Conservation (phyloP, 352 stramenopile genomes). For the Sclerospora graminicola region DNA sequence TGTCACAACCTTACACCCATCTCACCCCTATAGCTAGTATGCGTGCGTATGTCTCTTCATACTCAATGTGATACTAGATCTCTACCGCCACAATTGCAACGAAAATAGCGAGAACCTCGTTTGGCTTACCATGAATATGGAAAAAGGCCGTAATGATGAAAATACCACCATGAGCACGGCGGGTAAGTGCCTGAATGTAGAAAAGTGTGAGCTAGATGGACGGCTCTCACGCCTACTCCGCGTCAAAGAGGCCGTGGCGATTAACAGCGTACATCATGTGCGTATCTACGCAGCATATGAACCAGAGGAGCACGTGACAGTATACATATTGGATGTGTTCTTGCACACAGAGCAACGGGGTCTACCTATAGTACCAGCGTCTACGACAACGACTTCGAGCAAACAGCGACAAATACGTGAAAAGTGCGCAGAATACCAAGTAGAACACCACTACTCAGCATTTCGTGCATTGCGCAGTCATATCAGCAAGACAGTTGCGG, state of each 20-base stretch:
- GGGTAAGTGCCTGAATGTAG: slow-evolving; percentile 16
- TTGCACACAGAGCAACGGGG: slow-evolving; percentile 30
- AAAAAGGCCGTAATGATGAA: too few relatives aligned
- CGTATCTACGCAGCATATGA: slow-evolving; percentile 27
- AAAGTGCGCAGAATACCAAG: slow-evolving; percentile 26
- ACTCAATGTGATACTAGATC: too few relatives aligned
- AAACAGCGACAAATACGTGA: slow-evolving; percentile 10
- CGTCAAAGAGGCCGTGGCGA: slow-evolving; percentile 26
- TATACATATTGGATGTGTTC: slow-evolving; percentile 47
- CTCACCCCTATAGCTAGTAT: too few relatives aligned
- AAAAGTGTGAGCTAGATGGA: slow-evolving; percentile 7
- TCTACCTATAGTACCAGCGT: slow-evolving; percentile 14
- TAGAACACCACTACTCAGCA: slow-evolving; percentile 48
- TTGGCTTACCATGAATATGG: too few relatives aligned
- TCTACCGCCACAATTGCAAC: too few relatives aligned
- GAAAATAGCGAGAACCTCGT: too few relatives aligned
- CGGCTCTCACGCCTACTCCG: slow-evolving; percentile 19
- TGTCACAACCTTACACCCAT: too few relatives aligned
- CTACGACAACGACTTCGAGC: neutral
- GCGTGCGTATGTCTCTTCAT: too few relatives aligned
- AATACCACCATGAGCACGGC: slow-evolving; percentile 10
- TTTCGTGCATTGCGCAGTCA: slow-evolving; percentile 36
- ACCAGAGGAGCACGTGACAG: slow-evolving; percentile 12
- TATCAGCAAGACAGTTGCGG: slow-evolving; percentile 18
- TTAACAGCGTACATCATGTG: slow-evolving; percentile 48